phyloP scores from a whole-genome alignment of 164 flowering plant species.

The Brasenia schreberi region DNA sequence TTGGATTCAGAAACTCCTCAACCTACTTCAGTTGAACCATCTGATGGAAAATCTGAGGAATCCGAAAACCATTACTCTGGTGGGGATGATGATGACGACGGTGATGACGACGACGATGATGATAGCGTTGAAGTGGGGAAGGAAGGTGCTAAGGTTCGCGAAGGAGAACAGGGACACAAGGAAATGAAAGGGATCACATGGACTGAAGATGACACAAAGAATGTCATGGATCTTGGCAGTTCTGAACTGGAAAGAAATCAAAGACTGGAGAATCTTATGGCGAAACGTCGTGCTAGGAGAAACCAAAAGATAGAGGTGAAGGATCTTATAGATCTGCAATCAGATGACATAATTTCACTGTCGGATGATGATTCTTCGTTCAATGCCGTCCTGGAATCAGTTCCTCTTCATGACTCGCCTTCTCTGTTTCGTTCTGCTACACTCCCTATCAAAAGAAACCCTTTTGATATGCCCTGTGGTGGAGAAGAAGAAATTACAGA shows the following conservation, averaged over 20 bases:
- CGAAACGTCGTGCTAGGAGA: slow-evolving; percentile 59
- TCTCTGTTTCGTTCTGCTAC: slow-evolving; percentile 24
- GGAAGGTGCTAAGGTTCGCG: slow-evolving; percentile 26
- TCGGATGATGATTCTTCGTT: neutral
- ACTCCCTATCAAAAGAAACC: slow-evolving; percentile 30
- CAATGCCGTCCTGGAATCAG: slow-evolving; percentile 1
- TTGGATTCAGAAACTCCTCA: slow-evolving; percentile 41
- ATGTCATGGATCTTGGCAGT: slow-evolving; percentile 68
- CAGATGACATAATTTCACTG: slow-evolving; percentile 16
- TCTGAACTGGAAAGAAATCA: slow-evolving; percentile 82
- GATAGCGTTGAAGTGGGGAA: slow-evolving; percentile 31
- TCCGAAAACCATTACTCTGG: slow-evolving; percentile 16
- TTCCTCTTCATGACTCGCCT: slow-evolving; percentile 39
- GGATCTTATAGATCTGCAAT: slow-evolving; percentile 74
- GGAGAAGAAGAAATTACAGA: slow-evolving; percentile 31
- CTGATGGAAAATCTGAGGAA: slow-evolving; percentile 28
- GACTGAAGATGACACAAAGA: slow-evolving; percentile 90
- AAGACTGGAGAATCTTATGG: slow-evolving; percentile 72
- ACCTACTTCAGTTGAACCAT: slow-evolving; percentile 26
- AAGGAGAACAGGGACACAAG: slow-evolving; percentile 30
- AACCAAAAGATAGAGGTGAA: slow-evolving; percentile 34
- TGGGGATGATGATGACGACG: slow-evolving; percentile 26
- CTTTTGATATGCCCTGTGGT: slow-evolving; percentile 65
- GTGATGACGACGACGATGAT: slow-evolving; percentile 27
- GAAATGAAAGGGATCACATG: slow-evolving; percentile 55